Conservation (phyloP, 1,139 yeast genomes). For the Taphrina confusa region DNA sequence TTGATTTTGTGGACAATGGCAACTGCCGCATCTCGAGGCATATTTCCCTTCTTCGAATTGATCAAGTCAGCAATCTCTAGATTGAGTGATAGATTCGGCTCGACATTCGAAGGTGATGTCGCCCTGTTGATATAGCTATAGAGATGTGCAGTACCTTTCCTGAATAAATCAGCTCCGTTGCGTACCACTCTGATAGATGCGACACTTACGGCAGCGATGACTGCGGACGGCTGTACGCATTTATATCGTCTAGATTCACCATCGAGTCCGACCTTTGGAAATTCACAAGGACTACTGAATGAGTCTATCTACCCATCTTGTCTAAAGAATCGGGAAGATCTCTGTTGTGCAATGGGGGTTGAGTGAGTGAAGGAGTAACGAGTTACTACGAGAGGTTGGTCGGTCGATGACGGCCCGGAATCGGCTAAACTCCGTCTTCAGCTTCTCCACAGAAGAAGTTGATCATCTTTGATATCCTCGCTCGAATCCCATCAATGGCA, state of each 20-base stretch:
- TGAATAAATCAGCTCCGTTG: not conserved
- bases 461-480: too few relatives aligned
- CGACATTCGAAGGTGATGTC: constrained; percentile 77
- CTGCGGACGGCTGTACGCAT: constrained; percentile 30
- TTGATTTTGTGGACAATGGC: constrained; percentile 84
- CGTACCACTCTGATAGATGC: not conserved
- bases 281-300: not conserved
- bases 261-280: not conserved
- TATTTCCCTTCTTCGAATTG: constrained; percentile 82
- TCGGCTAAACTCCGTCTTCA: not conserved
- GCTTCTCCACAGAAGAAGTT: constrained; percentile 6
- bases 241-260: constrained; percentile 31
- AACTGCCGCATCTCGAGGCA: constrained; percentile 88
- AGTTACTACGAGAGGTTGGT: not conserved
- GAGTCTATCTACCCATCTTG: too few relatives aligned
- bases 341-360: not conserved
- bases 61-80: constrained; percentile 91
- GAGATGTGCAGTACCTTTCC: constrained; percentile 19
- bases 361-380: not conserved
- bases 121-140: constrained; percentile 62
- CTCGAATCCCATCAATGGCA: too few relatives aligned
- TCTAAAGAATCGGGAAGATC: not conserved
- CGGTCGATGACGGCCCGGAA: not conserved
- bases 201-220: constrained; percentile 19
- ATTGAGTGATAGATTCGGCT: constrained; percentile 85